Evolutionary conservation across 306 rosid genomes (phyloP).

Genomic region (Cucurbita pepo): DNA sequence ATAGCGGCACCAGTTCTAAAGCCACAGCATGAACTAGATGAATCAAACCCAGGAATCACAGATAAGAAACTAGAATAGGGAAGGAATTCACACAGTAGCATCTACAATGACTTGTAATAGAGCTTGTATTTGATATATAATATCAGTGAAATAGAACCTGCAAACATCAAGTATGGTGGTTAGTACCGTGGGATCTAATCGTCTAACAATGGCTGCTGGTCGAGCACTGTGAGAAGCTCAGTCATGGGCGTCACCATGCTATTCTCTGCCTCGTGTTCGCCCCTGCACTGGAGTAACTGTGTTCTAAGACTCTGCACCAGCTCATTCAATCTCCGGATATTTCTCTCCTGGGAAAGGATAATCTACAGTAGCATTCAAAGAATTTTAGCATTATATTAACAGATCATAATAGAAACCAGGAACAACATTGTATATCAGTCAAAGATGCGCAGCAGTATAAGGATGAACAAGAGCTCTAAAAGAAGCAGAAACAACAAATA

Average conservation of each 20-base stretch:
- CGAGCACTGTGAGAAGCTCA: slow-evolving; percentile 33
- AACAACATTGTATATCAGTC: not conserved
- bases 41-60: no score
- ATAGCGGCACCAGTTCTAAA: no score
- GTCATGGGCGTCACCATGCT: slow-evolving; percentile 20
- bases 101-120: not conserved
- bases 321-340: slow-evolving; percentile 40
- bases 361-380: slow-evolving; percentile 21
- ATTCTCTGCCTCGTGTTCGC: slow-evolving; percentile 20
- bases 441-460: not conserved
- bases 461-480: not conserved
- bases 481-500: not conserved
- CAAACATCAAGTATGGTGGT: not conserved
- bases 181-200: slow-evolving; percentile 14
- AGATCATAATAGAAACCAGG: not conserved
- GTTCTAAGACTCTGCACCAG: slow-evolving; percentile 32
- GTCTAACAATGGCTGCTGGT: slow-evolving; percentile 28
- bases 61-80: not conserved
- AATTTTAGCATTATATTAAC: not conserved
- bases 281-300: slow-evolving; percentile 31
- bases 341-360: slow-evolving; percentile 55
- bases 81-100: not conserved
- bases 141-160: not conserved
- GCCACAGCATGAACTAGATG: no score
- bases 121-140: not conserved